A percentile compares a stretch with the other conserved stretches of the same genome.
Conservation (phyloP, 768 basidiomycete species). For the Flagelloscypha sp. region DNA sequence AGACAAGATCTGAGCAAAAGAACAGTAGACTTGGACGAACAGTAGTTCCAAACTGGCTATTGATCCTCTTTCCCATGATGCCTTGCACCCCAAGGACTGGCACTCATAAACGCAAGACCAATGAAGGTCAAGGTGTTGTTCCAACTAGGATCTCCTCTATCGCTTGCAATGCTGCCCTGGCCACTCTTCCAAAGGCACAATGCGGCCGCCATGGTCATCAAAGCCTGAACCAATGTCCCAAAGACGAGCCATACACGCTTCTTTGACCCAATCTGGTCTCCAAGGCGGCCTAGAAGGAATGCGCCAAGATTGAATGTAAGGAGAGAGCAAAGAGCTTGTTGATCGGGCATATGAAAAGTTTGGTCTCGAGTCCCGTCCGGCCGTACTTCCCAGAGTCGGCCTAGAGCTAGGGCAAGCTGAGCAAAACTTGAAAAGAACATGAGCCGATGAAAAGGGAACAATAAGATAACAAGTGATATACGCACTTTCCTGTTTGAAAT, state of each 20-base stretch:
- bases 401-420: slow-evolving; percentile 72
- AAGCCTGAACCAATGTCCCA: slow-evolving; percentile 65
- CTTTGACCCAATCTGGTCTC: slow-evolving; percentile 70
- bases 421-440: slow-evolving; percentile 1
- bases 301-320: slow-evolving; percentile 71
- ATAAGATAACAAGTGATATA: slow-evolving; percentile 4
- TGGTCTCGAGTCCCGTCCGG: slow-evolving; percentile 36
- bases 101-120: slow-evolving; percentile 72
- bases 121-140: slow-evolving; percentile 56
- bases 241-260: slow-evolving; percentile 67
- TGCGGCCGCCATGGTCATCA: slow-evolving; percentile 69
- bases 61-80: slow-evolving; percentile 73
- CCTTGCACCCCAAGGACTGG: slow-evolving; percentile 80
- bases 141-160: slow-evolving; percentile 65
- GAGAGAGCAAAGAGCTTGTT: slow-evolving; percentile 76
- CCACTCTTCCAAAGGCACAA: slow-evolving; percentile 65
- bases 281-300: slow-evolving; percentile 73
- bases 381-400: slow-evolving; percentile 60
- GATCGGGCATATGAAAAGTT: slow-evolving; percentile 72
- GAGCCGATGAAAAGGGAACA: slow-evolving; percentile 4
- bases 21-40: slow-evolving; percentile 48
- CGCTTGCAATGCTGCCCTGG: slow-evolving; percentile 42
- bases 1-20: slow-evolving; percentile 1
- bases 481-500: slow-evolving; percentile 76
- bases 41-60: slow-evolving; percentile 72